Conservation (phyloP, 495 filamentous ascomycete species). For the Penicillium cosmopolitanum region DNA sequence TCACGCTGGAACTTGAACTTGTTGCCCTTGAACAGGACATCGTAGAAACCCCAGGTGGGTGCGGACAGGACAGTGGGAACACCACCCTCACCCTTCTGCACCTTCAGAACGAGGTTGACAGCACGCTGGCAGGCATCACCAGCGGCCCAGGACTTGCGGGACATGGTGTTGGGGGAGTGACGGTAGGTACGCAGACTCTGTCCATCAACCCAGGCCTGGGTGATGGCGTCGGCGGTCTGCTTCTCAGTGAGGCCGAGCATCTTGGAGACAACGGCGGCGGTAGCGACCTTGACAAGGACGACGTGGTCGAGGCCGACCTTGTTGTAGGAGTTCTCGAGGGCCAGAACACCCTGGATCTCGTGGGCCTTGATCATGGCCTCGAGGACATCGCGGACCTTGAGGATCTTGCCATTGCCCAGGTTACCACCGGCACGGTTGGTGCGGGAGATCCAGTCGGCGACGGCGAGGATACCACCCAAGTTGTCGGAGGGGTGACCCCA, state of each 20-base stretch:
- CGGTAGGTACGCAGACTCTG: slow-evolving; percentile 95
- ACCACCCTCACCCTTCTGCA: slow-evolving; percentile 87
- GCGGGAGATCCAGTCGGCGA: slow-evolving; percentile 95
- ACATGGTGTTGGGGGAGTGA: slow-evolving; percentile 99
- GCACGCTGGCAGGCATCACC: slow-evolving; percentile 97
- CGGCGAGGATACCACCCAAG: slow-evolving; percentile 91
- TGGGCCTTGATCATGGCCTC: slow-evolving; percentile 99
- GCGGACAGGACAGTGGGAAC: slow-evolving; percentile 91
- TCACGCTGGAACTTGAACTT: slow-evolving; percentile 94
- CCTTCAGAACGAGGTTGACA: slow-evolving; percentile 92
- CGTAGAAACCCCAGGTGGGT: slow-evolving; percentile 97
- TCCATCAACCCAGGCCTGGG: slow-evolving; percentile 96
- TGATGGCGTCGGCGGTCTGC: slow-evolving; percentile 93
- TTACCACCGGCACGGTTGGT: slow-evolving; percentile 93
- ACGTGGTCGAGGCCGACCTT: slow-evolving; percentile 98
- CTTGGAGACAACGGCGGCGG: slow-evolving; percentile 89
- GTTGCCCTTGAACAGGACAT: slow-evolving; percentile 93
- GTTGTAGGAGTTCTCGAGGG: slow-evolving; percentile 97
- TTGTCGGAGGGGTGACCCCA: slow-evolving; percentile 99
- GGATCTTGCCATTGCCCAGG: slow-evolving; percentile 80
- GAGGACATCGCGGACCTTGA: slow-evolving; percentile 86
- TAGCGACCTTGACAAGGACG: slow-evolving; percentile 96
- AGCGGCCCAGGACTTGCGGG: slow-evolving; percentile 97
- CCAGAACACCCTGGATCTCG: slow-evolving; percentile 97
- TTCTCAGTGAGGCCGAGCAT: slow-evolving; percentile 87